These are phyloP conservation scores for Candida yuanshanica DNA, from an alignment of 805 yeast species.

Conservation along the genomic window DNA sequence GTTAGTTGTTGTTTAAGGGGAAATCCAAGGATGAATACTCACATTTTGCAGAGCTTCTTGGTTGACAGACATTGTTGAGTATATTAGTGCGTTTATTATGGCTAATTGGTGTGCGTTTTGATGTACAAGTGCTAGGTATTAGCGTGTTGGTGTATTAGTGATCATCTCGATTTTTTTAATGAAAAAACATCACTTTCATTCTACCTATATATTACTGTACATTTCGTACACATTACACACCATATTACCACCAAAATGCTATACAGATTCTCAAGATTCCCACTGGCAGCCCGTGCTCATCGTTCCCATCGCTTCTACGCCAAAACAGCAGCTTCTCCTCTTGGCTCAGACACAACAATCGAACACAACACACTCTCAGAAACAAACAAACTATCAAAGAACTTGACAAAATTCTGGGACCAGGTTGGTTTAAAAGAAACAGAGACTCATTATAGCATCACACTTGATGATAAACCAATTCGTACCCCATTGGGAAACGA, in stretches of 20 bases:
- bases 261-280: conserved; percentile 8
- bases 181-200: no score
- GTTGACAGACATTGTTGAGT: conserved; percentile 40
- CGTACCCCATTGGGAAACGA: conserved; percentile 80
- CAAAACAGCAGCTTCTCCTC: conserved; percentile 3
- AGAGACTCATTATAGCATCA: conserved; percentile 40
- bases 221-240: no score
- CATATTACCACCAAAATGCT: neutral
- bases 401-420: conserved; percentile 77
- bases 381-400: conserved; percentile 64
- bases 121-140: no score
- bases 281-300: conserved; percentile 1
- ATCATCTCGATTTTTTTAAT: no score
- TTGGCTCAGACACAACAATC: conserved; percentile 29
- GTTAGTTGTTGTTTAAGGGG: no score
- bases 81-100: no score
- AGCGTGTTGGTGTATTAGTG: no score
- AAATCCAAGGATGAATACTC: no score
- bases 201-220: no score
- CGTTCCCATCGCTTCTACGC: conserved; percentile 6
- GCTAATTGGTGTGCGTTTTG: no score
- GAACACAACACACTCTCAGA: conserved; percentile 54
- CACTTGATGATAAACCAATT: conserved; percentile 69
- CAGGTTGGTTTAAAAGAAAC: conserved; percentile 43
- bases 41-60: conserved; percentile 41